Evolutionary conservation across 129 eudicot species (phyloP), one percentile per base, ranked within the genome.

Genomic region (Flaveria robusta): DNA sequence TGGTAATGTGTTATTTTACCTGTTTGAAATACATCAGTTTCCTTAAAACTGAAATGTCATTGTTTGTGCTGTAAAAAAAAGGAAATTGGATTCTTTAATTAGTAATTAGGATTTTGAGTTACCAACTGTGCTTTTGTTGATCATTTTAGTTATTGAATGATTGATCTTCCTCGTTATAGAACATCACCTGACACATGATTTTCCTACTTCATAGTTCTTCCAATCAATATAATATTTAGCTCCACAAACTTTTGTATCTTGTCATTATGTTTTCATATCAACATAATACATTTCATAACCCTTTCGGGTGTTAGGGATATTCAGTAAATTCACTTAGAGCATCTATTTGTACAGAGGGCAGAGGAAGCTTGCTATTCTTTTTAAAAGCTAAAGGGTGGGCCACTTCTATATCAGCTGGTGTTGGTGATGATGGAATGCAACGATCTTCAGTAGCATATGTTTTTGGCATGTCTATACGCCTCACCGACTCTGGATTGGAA

Each of bases 361-460:
- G 85, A 79, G 98, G 98, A 79, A 91, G 98, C 80, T 77, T 94
- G 85, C 97, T 45, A 78, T 91, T 70, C 73, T 86, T 91, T 81
- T 86, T 94, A 20, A 94, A 94, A 81, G 84, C 84, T 81, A 85
- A 85, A 85, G 98, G 98, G 63, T 91, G 97, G 97, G 89, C 74
- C 50, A 91, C 93, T 78, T 89, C 96, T 22, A 87, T 94, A 77
- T 89, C 93, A 72, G 98, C 98, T 84, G 98, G 98, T 80, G 96
- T 94, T 83, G 93, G 93, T 50, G 98, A 94, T 79, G 97, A 94
- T 54, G 98, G 98, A 74, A 80, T 91, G 93, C 81, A 86, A 20
- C 88, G 91, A 67, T 91, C 98, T 52, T 88, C 91, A 24, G 74
- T 86, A 54, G 97, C 97, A n/a, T 94, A 88, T 81, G 82, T 94